These are phyloP conservation scores for Jackrogersella multiformis DNA, from an alignment of 495 filamentous ascomycete genomes.

Conservation along the genomic window DNA sequence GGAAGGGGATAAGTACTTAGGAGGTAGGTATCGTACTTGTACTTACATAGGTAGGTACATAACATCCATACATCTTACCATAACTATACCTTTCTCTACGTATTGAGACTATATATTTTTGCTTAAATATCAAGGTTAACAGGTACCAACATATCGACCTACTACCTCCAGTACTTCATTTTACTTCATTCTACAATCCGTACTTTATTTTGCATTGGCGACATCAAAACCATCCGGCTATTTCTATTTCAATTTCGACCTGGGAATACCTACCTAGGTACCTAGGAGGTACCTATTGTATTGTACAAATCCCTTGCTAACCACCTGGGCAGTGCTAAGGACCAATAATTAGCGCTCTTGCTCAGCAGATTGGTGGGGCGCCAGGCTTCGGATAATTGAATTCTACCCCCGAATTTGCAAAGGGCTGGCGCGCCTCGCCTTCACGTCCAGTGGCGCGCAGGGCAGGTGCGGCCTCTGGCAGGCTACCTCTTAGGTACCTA, in stretches of 20 bases:
- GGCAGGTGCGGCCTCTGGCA: conserved; percentile 13
- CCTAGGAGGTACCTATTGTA: not conserved
- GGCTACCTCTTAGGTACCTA: too few species aligned
- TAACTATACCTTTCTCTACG: not conserved
- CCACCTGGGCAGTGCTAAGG: conserved; percentile 8
- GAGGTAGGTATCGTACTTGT: not conserved
- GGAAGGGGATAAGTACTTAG: not conserved
- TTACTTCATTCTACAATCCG: too few species aligned
- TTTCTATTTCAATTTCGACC: too few species aligned
- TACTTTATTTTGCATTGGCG: conserved; percentile 14
- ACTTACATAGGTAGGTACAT: not conserved
- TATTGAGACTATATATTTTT: not conserved
- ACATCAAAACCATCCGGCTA: not conserved
- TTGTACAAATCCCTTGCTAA: conserved; percentile 16
- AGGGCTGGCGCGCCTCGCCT: conserved; percentile 31
- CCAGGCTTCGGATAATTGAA: conserved; percentile 38
- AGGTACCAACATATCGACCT: conserved; percentile 5
- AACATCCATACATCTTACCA: not conserved
- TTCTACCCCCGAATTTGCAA: conserved; percentile 31
- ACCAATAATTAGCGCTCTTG: conserved; percentile 12
- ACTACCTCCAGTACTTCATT: not conserved
- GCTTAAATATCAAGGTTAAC: not conserved
- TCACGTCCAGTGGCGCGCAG: conserved; percentile 5
- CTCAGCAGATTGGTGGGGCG: conserved; percentile 11
- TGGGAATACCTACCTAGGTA: not conserved